A percentile compares a stretch with the other conserved stretches of the same genome.
Conservation (phyloP, 2,329 filamentous ascomycete genomes). For the Chrysoporthe cubensis region DNA sequence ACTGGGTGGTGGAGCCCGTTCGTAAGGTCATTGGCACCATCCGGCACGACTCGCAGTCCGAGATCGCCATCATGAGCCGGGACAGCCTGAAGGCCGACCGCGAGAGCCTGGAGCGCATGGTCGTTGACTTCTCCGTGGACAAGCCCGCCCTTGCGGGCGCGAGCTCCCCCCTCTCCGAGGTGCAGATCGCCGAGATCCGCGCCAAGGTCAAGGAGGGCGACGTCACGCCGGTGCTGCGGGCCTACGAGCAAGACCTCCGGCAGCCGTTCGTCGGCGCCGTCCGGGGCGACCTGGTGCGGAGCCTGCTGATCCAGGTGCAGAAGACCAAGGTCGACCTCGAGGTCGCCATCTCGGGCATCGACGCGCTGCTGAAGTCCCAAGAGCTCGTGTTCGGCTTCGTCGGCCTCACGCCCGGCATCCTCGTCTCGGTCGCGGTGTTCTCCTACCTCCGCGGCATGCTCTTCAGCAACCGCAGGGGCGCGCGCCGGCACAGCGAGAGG, state of each 20-base stretch:
- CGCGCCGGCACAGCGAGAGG: slow-evolving; percentile 61
- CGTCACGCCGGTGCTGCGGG: slow-evolving; percentile 85
- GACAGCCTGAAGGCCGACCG: slow-evolving; percentile 88
- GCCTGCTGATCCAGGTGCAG: slow-evolving; percentile 93
- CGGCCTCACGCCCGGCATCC: slow-evolving; percentile 87
- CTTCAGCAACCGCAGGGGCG: slow-evolving; percentile 72
- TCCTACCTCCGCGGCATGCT: slow-evolving; percentile 74
- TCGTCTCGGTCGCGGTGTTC: slow-evolving; percentile 77
- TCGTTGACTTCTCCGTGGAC: slow-evolving; percentile 90
- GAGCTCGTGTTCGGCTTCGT: slow-evolving; percentile 98
- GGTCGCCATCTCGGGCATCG: slow-evolving; percentile 93
- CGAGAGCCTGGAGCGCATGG: slow-evolving; percentile 94
- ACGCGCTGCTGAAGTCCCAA: slow-evolving; percentile 91
- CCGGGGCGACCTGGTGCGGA: slow-evolving; percentile 83
- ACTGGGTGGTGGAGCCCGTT: slow-evolving; percentile 90
- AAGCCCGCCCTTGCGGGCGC: slow-evolving; percentile 67
- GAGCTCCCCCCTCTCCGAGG: slow-evolving; percentile 58
- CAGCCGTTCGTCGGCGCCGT: slow-evolving; percentile 82
- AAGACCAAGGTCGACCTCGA: slow-evolving; percentile 99
- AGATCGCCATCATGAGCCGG: slow-evolving; percentile 96
- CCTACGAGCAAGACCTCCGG: slow-evolving; percentile 87
- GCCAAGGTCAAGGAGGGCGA: slow-evolving; percentile 87
- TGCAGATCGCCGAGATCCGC: slow-evolving; percentile 74
- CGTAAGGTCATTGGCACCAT: slow-evolving; percentile 88
- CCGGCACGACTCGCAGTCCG: slow-evolving; percentile 86